Evolutionary conservation across 371 early-diverging fungal species (phyloP).

Genomic region (Basidiobolus meristosporus): DNA sequence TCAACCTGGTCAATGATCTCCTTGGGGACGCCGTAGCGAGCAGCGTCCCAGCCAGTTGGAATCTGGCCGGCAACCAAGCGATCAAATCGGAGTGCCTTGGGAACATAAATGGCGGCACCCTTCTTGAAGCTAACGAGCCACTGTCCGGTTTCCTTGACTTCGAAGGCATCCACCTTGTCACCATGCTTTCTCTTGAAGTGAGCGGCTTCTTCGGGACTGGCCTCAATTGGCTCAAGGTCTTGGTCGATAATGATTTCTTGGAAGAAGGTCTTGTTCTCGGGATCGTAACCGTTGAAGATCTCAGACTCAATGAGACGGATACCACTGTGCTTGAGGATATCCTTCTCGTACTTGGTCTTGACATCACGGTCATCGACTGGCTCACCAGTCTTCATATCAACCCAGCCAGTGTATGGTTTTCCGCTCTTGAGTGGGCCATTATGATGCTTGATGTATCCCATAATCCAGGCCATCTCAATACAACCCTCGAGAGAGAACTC

Average conservation of each 20-base stretch:
- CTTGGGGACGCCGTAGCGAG: slow-evolving; percentile 86
- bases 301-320: slow-evolving; percentile 88
- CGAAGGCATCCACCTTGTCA: slow-evolving; percentile 66
- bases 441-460: slow-evolving; percentile 85
- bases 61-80: slow-evolving; percentile 90
- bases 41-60: slow-evolving; percentile 89
- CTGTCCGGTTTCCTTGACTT: slow-evolving; percentile 33
- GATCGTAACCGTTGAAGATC: slow-evolving; percentile 82
- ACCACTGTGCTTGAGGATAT: slow-evolving; percentile 84
- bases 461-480: slow-evolving; percentile 95
- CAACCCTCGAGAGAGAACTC: slow-evolving; percentile 90
- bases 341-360: slow-evolving; percentile 83
- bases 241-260: slow-evolving; percentile 86
- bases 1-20: slow-evolving; percentile 87
- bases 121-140: slow-evolving; percentile 69
- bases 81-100: slow-evolving; percentile 87
- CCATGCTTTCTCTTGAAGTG: slow-evolving; percentile 78
- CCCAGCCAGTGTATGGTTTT: slow-evolving; percentile 78
- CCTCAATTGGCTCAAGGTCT: slow-evolving; percentile 81
- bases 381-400: slow-evolving; percentile 74
- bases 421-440: slow-evolving; percentile 73
- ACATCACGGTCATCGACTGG: slow-evolving; percentile 83
- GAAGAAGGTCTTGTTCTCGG: slow-evolving; percentile 66
- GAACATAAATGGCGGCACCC: slow-evolving; percentile 78
- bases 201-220: slow-evolving; percentile 79